These are phyloP conservation scores for Fonsecaea monophora DNA, from an alignment of 2,329 filamentous ascomycete genomes.

Conservation along the genomic window DNA sequence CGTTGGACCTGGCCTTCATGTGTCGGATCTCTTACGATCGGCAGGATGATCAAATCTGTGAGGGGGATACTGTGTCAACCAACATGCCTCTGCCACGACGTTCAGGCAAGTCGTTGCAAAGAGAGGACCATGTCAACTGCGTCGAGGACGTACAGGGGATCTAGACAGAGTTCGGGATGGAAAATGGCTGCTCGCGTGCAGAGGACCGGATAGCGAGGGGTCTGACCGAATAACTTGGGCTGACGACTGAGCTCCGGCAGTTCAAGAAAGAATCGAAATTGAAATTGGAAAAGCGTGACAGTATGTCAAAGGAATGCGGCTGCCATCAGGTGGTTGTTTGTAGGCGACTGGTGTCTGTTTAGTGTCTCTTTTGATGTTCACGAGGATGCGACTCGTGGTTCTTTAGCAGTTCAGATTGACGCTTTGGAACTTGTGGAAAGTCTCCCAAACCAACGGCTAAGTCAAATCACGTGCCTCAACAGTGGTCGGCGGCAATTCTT, in stretches of 20 bases:
- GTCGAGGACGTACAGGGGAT: conserved; percentile 26
- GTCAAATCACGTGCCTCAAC: conserved; percentile 11
- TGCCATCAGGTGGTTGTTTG: conserved; percentile 6
- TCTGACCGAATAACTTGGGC: conserved; percentile 27
- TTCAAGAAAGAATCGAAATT: conserved; percentile 10
- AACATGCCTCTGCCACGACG: background rate
- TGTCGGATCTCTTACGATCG: conserved; percentile 33
- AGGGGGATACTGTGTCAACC: conserved; percentile 21
- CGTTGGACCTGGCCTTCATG: conserved; percentile 37
- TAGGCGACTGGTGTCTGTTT: conserved; percentile 24
- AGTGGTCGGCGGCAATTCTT: conserved; percentile 4
- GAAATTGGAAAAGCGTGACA: conserved; percentile 14
- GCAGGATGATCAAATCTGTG: conserved; percentile 11
- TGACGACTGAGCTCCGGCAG: conserved; percentile 21
- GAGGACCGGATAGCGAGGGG: conserved; percentile 27
- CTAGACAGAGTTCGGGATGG: conserved; percentile 5
- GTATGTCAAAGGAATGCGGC: conserved; percentile 12
- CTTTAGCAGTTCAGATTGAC: conserved; percentile 32
- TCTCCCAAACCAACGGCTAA: conserved; percentile 5
- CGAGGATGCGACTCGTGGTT: conserved; percentile 31
- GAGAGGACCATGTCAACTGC: background rate
- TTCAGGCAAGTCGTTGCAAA: background rate
- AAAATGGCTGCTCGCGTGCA: conserved; percentile 35
- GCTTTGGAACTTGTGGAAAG: conserved; percentile 12
- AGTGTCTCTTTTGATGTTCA: conserved; percentile 19